phyloP scores from a whole-genome alignment of 78 protist species.

The Diacronema lutheri region DNA sequence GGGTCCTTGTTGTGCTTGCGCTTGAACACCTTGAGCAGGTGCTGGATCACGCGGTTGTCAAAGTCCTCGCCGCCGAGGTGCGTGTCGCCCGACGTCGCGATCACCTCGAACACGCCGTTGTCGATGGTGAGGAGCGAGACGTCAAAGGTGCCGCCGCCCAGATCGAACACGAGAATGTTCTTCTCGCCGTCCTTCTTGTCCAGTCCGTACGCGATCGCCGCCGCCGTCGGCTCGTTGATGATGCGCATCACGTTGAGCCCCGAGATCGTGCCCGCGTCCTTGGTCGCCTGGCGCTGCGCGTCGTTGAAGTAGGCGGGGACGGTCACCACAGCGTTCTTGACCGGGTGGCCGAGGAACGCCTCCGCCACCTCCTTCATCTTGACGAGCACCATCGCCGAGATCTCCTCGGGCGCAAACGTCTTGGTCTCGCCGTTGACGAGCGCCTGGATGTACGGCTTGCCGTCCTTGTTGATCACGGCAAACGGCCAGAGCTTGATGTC shows the following conservation, averaged over 20 bases:
- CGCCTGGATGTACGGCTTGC: constrained; percentile 64
- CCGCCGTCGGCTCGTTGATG: constrained; percentile 99
- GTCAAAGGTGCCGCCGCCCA: constrained; percentile 99
- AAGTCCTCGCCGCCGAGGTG: constrained; percentile 99
- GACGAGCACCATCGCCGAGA: constrained; percentile 95
- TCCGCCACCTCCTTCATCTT: constrained; percentile 93
- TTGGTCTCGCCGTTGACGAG: constrained; percentile 51
- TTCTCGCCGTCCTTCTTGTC: constrained; percentile 72
- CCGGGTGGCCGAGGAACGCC: constrained; percentile 83
- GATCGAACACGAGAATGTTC: constrained; percentile 96
- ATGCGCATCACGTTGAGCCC: constrained; percentile 91
- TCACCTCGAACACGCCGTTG: constrained; percentile 97
- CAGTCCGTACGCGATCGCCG: constrained; percentile 91
- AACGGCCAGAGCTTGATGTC: constrained; percentile 69
- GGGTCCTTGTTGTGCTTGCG: constrained; percentile 80
- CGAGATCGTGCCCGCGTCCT: constrained; percentile 92
- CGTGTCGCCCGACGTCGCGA: constrained; percentile 97
- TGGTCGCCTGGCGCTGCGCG: constrained; percentile 88
- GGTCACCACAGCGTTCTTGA: constrained; percentile 91
- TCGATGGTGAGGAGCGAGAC: constrained; percentile 95
- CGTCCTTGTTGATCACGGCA: constrained; percentile 42
- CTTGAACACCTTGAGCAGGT: constrained; percentile 78
- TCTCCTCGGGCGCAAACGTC: constrained; percentile 87
- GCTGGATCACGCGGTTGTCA: constrained; percentile 91
- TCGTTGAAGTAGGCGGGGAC: constrained; percentile 98